Evolutionary conservation across 768 basidiomycete species (phyloP).

Genomic region (Amanita thiersii): DNA sequence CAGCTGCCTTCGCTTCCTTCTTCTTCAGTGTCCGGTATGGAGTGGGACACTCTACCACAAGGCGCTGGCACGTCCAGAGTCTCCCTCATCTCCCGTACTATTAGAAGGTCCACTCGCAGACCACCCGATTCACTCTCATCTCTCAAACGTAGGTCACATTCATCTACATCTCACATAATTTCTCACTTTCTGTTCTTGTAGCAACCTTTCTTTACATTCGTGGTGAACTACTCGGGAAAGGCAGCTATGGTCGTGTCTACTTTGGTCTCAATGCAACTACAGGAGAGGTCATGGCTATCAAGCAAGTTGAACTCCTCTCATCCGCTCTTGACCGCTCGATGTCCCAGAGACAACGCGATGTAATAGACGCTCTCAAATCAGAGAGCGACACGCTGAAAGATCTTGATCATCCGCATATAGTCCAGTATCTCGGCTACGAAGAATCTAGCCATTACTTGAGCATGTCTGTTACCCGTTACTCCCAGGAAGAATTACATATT

Average conservation of each 20-base stretch:
- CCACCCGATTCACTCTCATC: neutral
- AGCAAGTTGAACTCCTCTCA: conserved; percentile 85
- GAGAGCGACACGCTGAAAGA: conserved; percentile 85
- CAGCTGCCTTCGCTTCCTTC: too few relatives aligned
- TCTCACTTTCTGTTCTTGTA: conserved; percentile 9
- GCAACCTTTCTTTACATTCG: conserved; percentile 89
- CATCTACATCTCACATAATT: neutral
- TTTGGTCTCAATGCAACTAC: conserved; percentile 83
- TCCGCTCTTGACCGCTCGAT: conserved; percentile 59
- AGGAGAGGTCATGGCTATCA: conserved; percentile 92
- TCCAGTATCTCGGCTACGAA: conserved; percentile 87
- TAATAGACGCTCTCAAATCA: conserved; percentile 75
- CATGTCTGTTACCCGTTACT: conserved; percentile 46
- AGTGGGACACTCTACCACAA: neutral
- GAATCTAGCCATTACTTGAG: conserved; percentile 65
- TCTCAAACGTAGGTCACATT: neutral
- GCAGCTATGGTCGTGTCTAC: conserved; percentile 92
- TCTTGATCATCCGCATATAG: conserved; percentile 86
- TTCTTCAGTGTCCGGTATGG: conserved; percentile 1
- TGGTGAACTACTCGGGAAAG: conserved; percentile 87
- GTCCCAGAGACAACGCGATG: conserved; percentile 53
- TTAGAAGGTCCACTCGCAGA: neutral
- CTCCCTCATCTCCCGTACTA: neutral
- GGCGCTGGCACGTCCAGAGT: neutral
- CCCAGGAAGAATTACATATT: neutral